Conservation (phyloP, 2,329 filamentous ascomycete genomes). For the Calonectria pteridis region DNA sequence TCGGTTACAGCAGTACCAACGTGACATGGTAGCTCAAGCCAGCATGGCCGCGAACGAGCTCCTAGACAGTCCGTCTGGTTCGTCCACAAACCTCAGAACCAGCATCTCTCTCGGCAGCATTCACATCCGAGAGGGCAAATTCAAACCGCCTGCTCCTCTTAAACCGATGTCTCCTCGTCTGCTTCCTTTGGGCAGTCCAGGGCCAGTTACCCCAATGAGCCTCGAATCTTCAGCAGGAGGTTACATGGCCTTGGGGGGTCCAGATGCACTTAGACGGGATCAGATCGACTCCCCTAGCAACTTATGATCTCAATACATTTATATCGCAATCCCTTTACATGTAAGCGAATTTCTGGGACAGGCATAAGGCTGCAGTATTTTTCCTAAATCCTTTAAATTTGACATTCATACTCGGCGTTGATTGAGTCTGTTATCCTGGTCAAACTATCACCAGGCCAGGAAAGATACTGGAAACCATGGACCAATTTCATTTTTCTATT, state of each 20-base stretch:
- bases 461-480: not conserved
- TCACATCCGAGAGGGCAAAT: slow-evolving; percentile 53
- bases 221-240: slow-evolving; percentile 56
- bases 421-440: not conserved
- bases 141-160: slow-evolving; percentile 53
- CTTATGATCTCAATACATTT: not conserved
- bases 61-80: slow-evolving; percentile 44
- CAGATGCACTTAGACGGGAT: not conserved
- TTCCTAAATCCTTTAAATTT: not conserved
- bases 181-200: slow-evolving; percentile 67
- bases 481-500: not conserved
- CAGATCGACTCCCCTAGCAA: not conserved
- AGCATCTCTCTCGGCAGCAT: slow-evolving; percentile 51
- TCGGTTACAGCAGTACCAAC: slow-evolving; percentile 69
- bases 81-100: slow-evolving; percentile 40
- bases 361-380: not conserved
- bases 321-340: not conserved
- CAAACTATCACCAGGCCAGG: not conserved
- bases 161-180: slow-evolving; percentile 65
- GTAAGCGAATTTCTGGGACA: not conserved
- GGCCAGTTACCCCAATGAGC: slow-evolving; percentile 73
- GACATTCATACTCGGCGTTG: slow-evolving; percentile 3
- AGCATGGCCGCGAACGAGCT: slow-evolving; percentile 63
- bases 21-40: slow-evolving; percentile 72
- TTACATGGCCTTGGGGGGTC: slow-evolving; percentile 49